These are phyloP conservation scores for Fusarium vanettenii DNA, from an alignment of 2,329 filamentous ascomycete genomes.

Conservation along the genomic window DNA sequence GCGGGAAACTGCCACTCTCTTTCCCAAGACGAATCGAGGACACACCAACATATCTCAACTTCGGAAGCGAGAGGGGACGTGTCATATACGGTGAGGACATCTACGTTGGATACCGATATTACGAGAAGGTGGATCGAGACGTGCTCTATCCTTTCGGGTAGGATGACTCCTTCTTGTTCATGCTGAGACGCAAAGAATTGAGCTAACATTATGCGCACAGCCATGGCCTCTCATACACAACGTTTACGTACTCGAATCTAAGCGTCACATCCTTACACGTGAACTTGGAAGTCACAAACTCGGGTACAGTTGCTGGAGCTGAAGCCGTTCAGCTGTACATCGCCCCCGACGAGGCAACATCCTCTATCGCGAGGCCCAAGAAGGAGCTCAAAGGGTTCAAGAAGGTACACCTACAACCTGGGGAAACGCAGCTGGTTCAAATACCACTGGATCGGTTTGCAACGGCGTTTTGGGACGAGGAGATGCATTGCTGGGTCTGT, in stretches of 20 bases:
- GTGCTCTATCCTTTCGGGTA: conserved; percentile 15
- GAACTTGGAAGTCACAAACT: background rate
- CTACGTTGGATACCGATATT: conserved; percentile 21
- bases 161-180: background rate
- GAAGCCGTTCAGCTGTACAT: conserved; percentile 10
- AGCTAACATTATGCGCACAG: background rate
- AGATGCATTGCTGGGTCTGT: background rate
- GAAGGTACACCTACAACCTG: background rate
- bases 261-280: background rate
- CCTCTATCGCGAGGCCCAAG: background rate
- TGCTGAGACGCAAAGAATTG: too few species aligned
- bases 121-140: background rate
- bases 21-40: conserved; percentile 14
- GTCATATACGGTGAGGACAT: conserved; percentile 17
- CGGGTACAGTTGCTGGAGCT: background rate
- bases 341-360: background rate
- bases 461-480: conserved; percentile 9
- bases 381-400: conserved; percentile 17
- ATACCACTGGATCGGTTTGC: background rate
- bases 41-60: conserved; percentile 14
- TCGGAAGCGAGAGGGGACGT: conserved; percentile 1
- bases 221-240: conserved; percentile 12
- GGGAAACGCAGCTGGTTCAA: background rate
- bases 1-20: conserved; percentile 13
- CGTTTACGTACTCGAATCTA: background rate